phyloP scores from a whole-genome alignment of 1,284 basidiomycete genomes.

The Puccinia polysora region DNA sequence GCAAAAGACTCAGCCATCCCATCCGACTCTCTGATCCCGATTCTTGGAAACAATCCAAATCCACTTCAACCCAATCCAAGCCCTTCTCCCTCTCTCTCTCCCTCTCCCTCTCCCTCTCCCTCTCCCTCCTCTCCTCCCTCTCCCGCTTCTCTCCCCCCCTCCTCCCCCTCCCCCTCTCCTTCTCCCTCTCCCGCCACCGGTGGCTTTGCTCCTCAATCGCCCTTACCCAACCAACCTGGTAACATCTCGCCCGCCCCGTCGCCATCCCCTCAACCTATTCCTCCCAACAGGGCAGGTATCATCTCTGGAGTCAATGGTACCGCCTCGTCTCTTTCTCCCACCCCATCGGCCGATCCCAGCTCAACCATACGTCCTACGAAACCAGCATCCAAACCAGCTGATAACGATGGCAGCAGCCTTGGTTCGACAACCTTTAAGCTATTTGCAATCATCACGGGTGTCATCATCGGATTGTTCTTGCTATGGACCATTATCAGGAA shows the following conservation, averaged over 20 bases:
- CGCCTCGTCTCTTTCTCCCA: neutral
- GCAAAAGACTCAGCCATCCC: no score
- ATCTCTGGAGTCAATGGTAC: neutral
- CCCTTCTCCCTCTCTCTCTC: no score
- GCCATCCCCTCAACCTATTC: neutral
- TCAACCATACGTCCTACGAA: neutral
- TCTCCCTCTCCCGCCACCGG: neutral
- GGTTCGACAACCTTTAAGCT: constrained; percentile 24
- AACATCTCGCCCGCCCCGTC: neutral
- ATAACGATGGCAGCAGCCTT: neutral
- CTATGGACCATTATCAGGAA: constrained; percentile 40
- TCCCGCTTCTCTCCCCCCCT: neutral
- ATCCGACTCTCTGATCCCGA: no score
- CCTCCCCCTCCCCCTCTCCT: neutral
- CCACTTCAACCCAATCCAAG: no score
- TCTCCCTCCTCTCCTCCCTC: no score
- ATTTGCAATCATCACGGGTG: constrained; percentile 15
- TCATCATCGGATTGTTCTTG: constrained; percentile 8
- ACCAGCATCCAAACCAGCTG: neutral
- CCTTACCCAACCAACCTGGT: neutral
- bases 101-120: no score
- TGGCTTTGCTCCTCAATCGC: neutral
- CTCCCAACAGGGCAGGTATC: neutral
- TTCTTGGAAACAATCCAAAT: no score
- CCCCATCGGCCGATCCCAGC: neutral